Conservation (phyloP, 73 alveolate genomes). For the Symbiodinium pilosum region DNA sequence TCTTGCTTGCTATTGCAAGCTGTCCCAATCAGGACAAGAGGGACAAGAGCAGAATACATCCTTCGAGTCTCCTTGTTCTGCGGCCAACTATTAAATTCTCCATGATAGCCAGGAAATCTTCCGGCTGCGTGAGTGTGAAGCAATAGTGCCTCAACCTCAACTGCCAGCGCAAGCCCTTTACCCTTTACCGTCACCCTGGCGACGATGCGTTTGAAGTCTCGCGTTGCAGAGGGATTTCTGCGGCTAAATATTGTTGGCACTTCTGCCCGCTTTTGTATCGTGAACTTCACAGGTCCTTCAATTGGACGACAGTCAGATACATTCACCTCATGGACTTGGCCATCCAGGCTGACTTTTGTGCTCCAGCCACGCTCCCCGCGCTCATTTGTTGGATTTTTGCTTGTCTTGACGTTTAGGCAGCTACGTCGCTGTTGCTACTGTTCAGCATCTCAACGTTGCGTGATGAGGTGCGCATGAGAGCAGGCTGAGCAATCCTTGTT, state of each 20-base stretch:
- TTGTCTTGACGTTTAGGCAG: background rate
- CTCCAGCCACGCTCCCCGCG: too few species aligned
- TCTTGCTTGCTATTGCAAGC: conserved; percentile 52
- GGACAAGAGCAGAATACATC: background rate
- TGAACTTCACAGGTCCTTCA: conserved; percentile 53
- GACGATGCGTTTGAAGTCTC: too few species aligned
- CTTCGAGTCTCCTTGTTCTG: background rate
- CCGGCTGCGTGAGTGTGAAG: conserved; percentile 77
- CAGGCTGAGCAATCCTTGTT: background rate
- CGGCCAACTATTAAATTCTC: background rate
- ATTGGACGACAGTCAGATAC: conserved; percentile 61
- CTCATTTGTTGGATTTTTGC: background rate
- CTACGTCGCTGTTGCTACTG: conserved; percentile 30
- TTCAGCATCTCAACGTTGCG: conserved; percentile 69
- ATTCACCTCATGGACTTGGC: conserved; percentile 43
- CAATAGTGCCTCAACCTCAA: conserved; percentile 23
- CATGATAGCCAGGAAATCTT: conserved; percentile 58
- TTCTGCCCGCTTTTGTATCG: too few species aligned
- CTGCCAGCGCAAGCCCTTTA: background rate
- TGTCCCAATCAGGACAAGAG: conserved; percentile 72
- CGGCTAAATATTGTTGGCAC: too few species aligned
- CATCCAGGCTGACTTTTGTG: conserved; percentile 6
- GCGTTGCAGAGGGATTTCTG: too few species aligned
- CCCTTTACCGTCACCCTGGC: background rate
- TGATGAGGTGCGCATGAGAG: background rate